Conservation (phyloP, 306 rosid genomes). For the Ceratonia siliqua region DNA sequence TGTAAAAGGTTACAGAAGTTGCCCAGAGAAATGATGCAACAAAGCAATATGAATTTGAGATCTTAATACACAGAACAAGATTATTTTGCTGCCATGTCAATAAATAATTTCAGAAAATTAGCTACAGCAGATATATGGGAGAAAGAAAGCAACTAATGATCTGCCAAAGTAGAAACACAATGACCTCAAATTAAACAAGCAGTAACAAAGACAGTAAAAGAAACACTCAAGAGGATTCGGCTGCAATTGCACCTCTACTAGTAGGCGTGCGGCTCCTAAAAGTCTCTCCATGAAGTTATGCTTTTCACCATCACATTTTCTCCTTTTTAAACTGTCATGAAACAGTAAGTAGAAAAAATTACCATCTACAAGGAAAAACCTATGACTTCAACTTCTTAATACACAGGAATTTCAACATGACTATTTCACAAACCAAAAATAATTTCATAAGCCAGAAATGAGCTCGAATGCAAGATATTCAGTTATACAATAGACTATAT, state of each 20-base stretch:
- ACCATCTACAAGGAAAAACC: not conserved
- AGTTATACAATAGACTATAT: conserved; percentile 14
- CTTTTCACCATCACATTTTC: conserved; percentile 62
- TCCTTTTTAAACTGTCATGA: conserved; percentile 70
- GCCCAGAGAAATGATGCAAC: not conserved
- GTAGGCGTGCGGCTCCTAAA: conserved; percentile 74
- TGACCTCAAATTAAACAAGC: not conserved
- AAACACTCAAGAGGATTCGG: conserved; percentile 5
- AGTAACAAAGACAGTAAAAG: not conserved
- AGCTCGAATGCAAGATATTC: not conserved
- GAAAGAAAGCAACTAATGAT: conserved; percentile 13
- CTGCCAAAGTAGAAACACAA: conserved; percentile 8
- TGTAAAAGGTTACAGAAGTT: not conserved
- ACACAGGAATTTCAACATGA: conserved; percentile 12
- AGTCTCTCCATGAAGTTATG: conserved; percentile 79
- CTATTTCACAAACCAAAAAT: conserved; percentile 1
- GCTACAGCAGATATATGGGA: not conserved
- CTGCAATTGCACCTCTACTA: conserved; percentile 62
- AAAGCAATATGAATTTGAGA: not conserved
- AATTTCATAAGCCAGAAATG: not conserved
- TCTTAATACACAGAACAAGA: not conserved
- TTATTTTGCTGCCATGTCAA: not conserved
- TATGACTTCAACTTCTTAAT: not conserved
- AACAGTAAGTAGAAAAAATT: conserved; percentile 31
- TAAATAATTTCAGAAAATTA: not conserved